phyloP scores from a whole-genome alignment of 352 stramenopile species.

The Globisporangium iwayamae region DNA sequence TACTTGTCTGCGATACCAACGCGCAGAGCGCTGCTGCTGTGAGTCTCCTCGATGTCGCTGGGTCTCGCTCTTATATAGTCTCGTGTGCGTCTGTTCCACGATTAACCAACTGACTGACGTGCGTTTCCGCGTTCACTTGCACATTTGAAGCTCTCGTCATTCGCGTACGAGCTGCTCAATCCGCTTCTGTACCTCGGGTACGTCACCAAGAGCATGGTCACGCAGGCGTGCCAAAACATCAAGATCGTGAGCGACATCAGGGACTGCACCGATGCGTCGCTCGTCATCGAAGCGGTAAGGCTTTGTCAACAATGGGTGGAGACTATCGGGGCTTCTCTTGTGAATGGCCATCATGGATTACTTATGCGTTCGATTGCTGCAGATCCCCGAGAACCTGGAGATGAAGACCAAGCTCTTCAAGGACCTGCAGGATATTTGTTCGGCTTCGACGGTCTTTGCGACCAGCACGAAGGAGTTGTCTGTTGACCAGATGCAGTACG shows the following conservation, averaged over 20 bases:
- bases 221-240: conserved; percentile 49
- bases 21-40: conserved; percentile 28
- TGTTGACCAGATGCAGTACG: conserved; percentile 63
- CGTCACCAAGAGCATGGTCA: conserved; percentile 76
- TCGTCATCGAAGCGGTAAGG: conserved; percentile 69
- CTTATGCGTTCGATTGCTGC: neutral
- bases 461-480: conserved; percentile 61
- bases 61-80: too few species aligned
- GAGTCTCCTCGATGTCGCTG: neutral
- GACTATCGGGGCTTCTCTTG: too few species aligned
- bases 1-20: conserved; percentile 62
- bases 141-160: conserved; percentile 38
- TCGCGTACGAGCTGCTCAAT: conserved; percentile 62
- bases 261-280: conserved; percentile 36
- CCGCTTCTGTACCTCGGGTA: conserved; percentile 71
- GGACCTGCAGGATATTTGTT: conserved; percentile 50
- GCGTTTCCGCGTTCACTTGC: neutral
- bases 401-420: conserved; percentile 64
- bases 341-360: neutral
- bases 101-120: neutral
- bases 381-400: conserved; percentile 63
- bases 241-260: conserved; percentile 39
- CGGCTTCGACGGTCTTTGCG: conserved; percentile 50
- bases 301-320: neutral
- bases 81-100: neutral